Base-by-base conservation (phyloP, 2,329 filamentous ascomycete species). In the Rutstroemia sp. region DNA sequence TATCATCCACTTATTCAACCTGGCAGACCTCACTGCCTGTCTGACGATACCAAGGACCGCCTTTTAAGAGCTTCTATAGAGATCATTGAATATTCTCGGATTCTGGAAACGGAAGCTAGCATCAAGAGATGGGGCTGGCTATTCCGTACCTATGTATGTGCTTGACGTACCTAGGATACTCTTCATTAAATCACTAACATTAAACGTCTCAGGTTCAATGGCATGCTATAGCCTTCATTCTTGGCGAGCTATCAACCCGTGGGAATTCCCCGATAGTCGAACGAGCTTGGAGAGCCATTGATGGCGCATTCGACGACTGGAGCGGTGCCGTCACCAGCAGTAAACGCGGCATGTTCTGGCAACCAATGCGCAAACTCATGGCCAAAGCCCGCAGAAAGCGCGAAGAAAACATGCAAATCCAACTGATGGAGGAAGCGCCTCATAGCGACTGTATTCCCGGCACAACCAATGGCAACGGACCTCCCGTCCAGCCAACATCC, bases 311-410 rank as follows among this genome's bases (percentile, higher is more conserved):
- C 45, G 46, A 46, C 1, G 57, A 62, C 23, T 68, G 65, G 66
- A 62, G 54, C 19, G 55, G 48, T 5, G 57, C 55, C 2, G 60
- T 66, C 3, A 50, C 40, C 10, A 61, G 71, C 16, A 69, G 70
- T n/a, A 76, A 75, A 53, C 76, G 76, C 51, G 78, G 80, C 3
- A 79, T 81, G 71, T 69, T 87, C 0, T 87, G 84, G 84, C 78
- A 79, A 45, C 83, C 83, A 0, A 71, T 88, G 48, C 73, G 76
- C 25, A 83, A 80, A 60, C 71, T 87, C 2, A 79, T 86, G 70
- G 75, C 75, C 14, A 82, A 81, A 64, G 84, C 84, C 12, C 72
- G 73, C 46, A 74, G 75, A 12, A 78, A 77, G 45, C 73, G 82
- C 49, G 73, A 75, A 44, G 76, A 75, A 55, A 80, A 82, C 54